A percentile compares a stretch with the other conserved stretches of the same genome.
Evolutionary conservation across 163 green algal genomes (phyloP).

Genomic region (Coccomyxa subellipsoidea): DNA sequence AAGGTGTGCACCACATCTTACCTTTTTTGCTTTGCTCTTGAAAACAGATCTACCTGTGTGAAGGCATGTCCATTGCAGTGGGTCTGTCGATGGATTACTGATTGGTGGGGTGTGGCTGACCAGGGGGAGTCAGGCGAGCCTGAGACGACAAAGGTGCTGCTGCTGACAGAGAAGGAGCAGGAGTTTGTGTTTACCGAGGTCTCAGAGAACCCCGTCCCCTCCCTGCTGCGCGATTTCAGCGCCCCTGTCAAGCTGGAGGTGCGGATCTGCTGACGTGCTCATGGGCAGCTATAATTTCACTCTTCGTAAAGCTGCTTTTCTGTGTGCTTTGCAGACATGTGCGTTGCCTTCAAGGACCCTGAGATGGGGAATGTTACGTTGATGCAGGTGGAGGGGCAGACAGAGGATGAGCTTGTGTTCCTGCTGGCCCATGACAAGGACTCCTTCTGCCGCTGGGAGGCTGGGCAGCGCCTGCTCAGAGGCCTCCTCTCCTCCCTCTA

Average conservation of each 20-base stretch:
- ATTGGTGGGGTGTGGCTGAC: neutral
- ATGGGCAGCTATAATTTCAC: too few species aligned
- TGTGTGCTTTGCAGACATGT: too few species aligned
- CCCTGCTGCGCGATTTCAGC: constrained; percentile 89
- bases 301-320: too few species aligned
- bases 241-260: constrained; percentile 87
- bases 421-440: constrained; percentile 91
- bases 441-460: constrained; percentile 93
- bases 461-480: constrained; percentile 62
- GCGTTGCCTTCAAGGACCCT: too few species aligned
- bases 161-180: constrained; percentile 38
- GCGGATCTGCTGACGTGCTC: neutral
- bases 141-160: constrained; percentile 41
- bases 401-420: constrained; percentile 86
- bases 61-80: too few species aligned
- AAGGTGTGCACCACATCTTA: constrained; percentile 20
- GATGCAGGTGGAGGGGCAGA: constrained; percentile 65
- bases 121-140: neutral
- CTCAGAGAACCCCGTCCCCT: constrained; percentile 70
- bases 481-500: constrained; percentile 57
- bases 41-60: too few species aligned
- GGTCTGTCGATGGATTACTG: too few species aligned
- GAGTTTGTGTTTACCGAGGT: constrained; percentile 68
- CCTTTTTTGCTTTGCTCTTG: too few species aligned
- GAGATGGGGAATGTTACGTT: too few species aligned